Conservation (phyloP, 108 stramenopile genomes). For the Nitzschia sp. region DNA sequence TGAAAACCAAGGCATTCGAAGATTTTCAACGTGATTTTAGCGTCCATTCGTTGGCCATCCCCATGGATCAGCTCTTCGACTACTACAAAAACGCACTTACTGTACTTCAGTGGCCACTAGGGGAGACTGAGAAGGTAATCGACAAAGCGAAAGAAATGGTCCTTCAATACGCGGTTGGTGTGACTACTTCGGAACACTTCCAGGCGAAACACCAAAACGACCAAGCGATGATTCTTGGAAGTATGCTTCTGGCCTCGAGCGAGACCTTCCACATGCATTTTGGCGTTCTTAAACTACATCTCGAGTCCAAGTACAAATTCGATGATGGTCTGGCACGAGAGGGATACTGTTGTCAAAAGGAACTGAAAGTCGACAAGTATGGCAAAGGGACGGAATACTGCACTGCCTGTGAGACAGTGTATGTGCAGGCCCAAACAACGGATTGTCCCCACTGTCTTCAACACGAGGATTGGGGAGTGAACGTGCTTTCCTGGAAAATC, state of each 20-base stretch:
- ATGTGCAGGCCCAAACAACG: no score
- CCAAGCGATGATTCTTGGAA: neutral
- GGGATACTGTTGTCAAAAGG: no score
- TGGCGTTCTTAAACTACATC: neutral
- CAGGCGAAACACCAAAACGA: neutral
- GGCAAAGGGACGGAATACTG: neutral
- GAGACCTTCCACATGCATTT: neutral
- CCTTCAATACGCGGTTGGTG: neutral
- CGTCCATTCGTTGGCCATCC: neutral
- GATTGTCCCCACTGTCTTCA: no score
- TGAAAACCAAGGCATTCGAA: neutral
- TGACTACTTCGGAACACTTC: neutral
- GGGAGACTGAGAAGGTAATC: neutral
- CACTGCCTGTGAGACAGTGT: neutral
- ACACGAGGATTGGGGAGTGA: no score
- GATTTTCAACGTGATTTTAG: neutral
- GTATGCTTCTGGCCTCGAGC: neutral
- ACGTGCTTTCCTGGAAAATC: neutral
- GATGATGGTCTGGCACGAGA: no score
- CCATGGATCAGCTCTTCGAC: neutral
- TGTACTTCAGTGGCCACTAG: neutral
- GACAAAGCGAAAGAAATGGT: slow-evolving; percentile 3
- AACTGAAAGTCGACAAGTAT: neutral
- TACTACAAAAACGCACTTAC: no score
- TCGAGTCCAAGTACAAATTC: neutral